These are phyloP conservation scores for Phytopythium vexans DNA, from an alignment of 352 stramenopile species.

Conservation along the genomic window DNA sequence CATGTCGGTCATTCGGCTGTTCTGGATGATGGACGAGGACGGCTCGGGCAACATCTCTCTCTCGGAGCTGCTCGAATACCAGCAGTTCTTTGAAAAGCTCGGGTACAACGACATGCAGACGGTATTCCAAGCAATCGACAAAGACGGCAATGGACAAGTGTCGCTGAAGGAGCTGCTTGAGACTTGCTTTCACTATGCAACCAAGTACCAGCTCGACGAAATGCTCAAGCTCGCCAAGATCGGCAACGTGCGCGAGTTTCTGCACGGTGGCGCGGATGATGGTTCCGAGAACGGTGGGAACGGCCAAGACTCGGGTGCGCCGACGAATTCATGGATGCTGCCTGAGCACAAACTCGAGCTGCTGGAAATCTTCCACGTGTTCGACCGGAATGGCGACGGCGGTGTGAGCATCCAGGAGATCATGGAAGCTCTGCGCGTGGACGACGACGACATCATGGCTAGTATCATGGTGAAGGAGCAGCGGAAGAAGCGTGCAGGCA, in stretches of 20 bases:
- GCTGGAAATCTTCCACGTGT: slow-evolving; percentile 62
- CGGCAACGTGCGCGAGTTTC: slow-evolving; percentile 45
- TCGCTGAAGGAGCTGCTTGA: slow-evolving; percentile 56
- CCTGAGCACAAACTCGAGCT: slow-evolving; percentile 43
- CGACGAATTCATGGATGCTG: slow-evolving; percentile 4
- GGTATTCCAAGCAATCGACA: slow-evolving; percentile 72
- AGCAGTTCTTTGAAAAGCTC: slow-evolving; percentile 62
- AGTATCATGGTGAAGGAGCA: slow-evolving; percentile 34
- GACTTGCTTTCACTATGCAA: slow-evolving; percentile 69
- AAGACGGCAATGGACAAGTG: slow-evolving; percentile 52
- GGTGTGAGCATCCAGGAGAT: slow-evolving; percentile 72
- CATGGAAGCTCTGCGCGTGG: slow-evolving; percentile 59
- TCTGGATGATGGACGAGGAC: slow-evolving; percentile 73
- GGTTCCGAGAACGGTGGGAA: slow-evolving; percentile 4
- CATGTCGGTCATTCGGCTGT: slow-evolving; percentile 73
- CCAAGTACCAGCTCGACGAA: slow-evolving; percentile 47
- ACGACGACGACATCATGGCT: slow-evolving; percentile 61
- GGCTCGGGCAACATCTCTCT: slow-evolving; percentile 54
- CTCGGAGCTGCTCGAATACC: slow-evolving; percentile 50
- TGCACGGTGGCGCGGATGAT: slow-evolving; percentile 18
- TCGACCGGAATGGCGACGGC: slow-evolving; percentile 65
- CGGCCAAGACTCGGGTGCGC: background rate
- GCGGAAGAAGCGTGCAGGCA: slow-evolving; percentile 8
- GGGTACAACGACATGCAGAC: slow-evolving; percentile 57
- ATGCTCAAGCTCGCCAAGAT: slow-evolving; percentile 75